These are phyloP conservation scores for Lecanicillium sp. DNA, from an alignment of 2,329 filamentous ascomycete genomes.

Conservation along the genomic window DNA sequence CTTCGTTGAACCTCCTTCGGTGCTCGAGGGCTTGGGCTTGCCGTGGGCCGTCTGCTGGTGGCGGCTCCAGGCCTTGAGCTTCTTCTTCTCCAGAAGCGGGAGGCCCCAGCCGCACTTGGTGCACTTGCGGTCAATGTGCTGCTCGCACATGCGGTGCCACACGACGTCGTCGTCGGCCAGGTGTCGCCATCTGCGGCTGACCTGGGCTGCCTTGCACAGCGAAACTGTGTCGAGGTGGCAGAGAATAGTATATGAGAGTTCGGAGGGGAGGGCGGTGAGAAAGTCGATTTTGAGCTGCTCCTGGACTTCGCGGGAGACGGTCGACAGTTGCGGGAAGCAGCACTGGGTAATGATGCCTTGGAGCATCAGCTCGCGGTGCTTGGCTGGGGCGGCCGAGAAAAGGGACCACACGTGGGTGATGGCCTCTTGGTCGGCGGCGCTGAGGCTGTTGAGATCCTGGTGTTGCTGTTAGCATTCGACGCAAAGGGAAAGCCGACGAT, in stretches of 20 bases:
- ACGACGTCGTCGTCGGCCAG: constrained; percentile 96
- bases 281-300: constrained; percentile 98
- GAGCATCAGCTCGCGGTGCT: constrained; percentile 92
- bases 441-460: constrained; percentile 73
- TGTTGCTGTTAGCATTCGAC: constrained; percentile 5
- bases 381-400: constrained; percentile 89
- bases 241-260: constrained; percentile 89
- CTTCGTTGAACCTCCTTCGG: constrained; percentile 25
- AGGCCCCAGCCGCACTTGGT: constrained; percentile 94
- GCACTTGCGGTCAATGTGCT: constrained; percentile 90
- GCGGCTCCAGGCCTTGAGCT: constrained; percentile 77
- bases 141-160: constrained; percentile 96
- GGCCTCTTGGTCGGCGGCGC: constrained; percentile 81
- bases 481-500: constrained; percentile 20
- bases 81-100: constrained; percentile 80
- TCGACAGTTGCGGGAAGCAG: constrained; percentile 94
- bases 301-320: constrained; percentile 80
- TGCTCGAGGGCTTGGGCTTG: constrained; percentile 16
- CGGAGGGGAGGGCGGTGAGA: constrained; percentile 75
- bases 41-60: constrained; percentile 60
- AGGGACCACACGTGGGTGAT: constrained; percentile 97
- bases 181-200: constrained; percentile 79
- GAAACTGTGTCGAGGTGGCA: constrained; percentile 90
- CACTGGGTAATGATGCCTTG: constrained; percentile 94
- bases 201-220: constrained; percentile 90